Conservation (phyloP, 495 filamentous ascomycete species). For the Neohortaea acidophila region DNA sequence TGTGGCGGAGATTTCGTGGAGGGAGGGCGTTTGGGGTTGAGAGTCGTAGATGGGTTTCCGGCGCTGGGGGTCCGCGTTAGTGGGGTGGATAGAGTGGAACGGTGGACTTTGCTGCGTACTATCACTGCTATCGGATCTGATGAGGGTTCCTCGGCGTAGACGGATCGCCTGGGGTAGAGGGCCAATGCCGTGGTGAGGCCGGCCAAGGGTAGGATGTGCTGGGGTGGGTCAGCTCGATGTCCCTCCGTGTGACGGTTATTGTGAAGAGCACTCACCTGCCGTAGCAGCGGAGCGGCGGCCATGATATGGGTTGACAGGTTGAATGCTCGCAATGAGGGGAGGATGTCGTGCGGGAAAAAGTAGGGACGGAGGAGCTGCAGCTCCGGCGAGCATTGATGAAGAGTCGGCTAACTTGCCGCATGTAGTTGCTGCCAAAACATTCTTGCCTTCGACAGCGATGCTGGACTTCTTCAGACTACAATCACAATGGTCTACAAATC, state of each 20-base stretch:
- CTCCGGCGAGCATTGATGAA: too few relatives aligned
- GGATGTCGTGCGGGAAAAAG: too few relatives aligned
- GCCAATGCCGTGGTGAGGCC: conserved; percentile 38
- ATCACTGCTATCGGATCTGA: conserved; percentile 14
- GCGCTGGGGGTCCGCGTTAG: conserved; percentile 18
- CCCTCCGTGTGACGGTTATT: neutral
- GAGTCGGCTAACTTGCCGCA: too few relatives aligned
- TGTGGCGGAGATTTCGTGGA: conserved; percentile 21
- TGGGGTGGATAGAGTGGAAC: conserved; percentile 21
- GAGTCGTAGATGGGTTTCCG: conserved; percentile 79
- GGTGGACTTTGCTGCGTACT: conserved; percentile 2
- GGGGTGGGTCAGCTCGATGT: conserved; percentile 12
- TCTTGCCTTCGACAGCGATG: too few relatives aligned
- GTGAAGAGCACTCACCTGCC: conserved; percentile 29
- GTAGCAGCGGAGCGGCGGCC: conserved; percentile 33
- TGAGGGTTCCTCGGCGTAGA: conserved; percentile 42
- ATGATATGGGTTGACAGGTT: too few relatives aligned
- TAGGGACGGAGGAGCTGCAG: too few relatives aligned
- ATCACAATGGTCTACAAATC: too few relatives aligned
- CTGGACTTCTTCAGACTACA: too few relatives aligned
- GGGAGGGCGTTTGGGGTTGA: conserved; percentile 23
- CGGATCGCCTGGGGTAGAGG: conserved; percentile 38
- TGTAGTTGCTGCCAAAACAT: too few relatives aligned
- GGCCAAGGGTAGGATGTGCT: conserved; percentile 44
- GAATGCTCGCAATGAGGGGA: too few relatives aligned